These are phyloP conservation scores for Penicillium egyptiacum DNA, from an alignment of 495 filamentous ascomycete genomes.

Conservation along the genomic window DNA sequence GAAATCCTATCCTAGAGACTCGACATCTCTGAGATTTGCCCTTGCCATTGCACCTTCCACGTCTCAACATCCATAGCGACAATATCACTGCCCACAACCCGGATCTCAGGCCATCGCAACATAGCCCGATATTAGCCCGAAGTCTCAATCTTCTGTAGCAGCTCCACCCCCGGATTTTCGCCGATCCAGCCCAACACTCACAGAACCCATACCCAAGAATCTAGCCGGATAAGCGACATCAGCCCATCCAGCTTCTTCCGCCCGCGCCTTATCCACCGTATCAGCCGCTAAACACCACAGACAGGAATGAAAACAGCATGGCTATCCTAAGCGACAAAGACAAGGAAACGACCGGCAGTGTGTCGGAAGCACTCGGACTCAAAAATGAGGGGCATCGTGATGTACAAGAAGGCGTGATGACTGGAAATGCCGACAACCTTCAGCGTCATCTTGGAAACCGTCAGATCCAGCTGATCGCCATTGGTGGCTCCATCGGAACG, in stretches of 20 bases:
- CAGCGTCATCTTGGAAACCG: conserved; percentile 40
- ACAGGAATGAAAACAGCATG: conserved; percentile 9
- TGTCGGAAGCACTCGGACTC: not conserved
- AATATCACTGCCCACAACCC: not conserved
- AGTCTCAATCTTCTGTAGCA: not conserved
- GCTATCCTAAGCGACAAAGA: not conserved
- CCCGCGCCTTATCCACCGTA: not conserved
- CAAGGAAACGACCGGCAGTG: not conserved
- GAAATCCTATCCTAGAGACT: not conserved
- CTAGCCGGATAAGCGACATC: conserved; percentile 1
- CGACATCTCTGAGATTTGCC: not conserved
- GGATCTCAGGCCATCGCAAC: not conserved
- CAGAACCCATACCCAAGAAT: not conserved
- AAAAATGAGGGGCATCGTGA: not conserved
- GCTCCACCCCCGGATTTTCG: not conserved
- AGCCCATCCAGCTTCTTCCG: not conserved
- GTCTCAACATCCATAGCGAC: conserved; percentile 4
- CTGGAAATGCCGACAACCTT: conserved; percentile 30
- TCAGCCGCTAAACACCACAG: not conserved
- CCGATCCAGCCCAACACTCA: not conserved
- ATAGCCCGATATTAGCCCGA: not conserved
- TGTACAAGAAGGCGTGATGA: conserved; percentile 23
- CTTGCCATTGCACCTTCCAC: conserved; percentile 1
- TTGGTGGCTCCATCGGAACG: conserved; percentile 60
- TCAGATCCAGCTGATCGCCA: conserved; percentile 58